Evolutionary conservation across 768 basidiomycete species (phyloP), one percentile per base, ranked within the genome.

Genomic region (Phaeotremella fagi): DNA sequence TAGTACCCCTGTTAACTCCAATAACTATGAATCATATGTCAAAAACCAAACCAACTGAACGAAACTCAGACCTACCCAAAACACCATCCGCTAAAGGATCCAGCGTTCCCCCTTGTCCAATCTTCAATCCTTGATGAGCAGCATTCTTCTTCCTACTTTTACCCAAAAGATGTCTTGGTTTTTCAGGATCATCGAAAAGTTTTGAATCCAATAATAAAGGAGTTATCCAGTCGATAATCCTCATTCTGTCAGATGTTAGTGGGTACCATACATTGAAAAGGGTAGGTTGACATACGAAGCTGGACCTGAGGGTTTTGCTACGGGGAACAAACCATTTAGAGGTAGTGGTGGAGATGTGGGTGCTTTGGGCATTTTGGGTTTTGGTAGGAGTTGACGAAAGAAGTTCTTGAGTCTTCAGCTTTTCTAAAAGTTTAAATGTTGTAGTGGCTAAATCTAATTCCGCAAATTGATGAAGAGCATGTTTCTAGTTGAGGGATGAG

Each of bases 51-150:
- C 25, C 22, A 31, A 15, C 15, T 15, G 33, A 9, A 35, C n/a
- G n/a, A 2, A 15, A n/a, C n/a, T n/a, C n/a, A 47, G 26, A 62
- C 79, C 61, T 70, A 91, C 91, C 89, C 59, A 97, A 77, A 15
- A 95, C 90, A 38, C 94, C 94, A 73, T 95, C 90, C 4, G 95
- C 95, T 29, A 98, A 79, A 15, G 95, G 95, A 77, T 99, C 95
- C 45, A 99, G 78, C 3, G 95, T 99, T 3, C 95, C 80, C 27
- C 73, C 80, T 70, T 82, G 81, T 23, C 76, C 75, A 66, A 80
- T 79, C 57, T 78, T 80, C 15, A 81, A 66, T 53, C 82, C 82
- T 27, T 82, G 78, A 50, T 82, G 80, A 28, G 80, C 67, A 23
- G 64, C 79, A 41, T 85, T 83, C 46, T 67, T 61, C 49, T 61